phyloP scores from a whole-genome alignment of 805 yeast species.

The Teunomyces atbi region DNA sequence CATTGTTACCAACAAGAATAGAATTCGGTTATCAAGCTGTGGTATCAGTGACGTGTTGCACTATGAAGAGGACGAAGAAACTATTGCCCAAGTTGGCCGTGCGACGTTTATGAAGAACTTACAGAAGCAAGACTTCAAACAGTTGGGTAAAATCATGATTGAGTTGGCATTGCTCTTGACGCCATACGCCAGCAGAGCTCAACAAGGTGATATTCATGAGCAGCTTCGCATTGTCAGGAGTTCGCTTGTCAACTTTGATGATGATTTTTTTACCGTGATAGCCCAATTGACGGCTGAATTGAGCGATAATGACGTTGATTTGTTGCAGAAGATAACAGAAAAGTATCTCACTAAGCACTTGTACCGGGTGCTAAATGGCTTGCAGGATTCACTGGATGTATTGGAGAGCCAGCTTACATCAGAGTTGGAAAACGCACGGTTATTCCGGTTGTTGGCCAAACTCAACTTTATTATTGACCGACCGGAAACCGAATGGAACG shows the following conservation, averaged over 20 bases:
- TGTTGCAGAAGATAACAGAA: slow-evolving; percentile 22
- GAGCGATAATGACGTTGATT: slow-evolving; percentile 19
- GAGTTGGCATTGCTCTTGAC: slow-evolving; percentile 36
- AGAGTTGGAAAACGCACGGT: slow-evolving; percentile 85
- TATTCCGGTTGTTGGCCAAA: slow-evolving; percentile 80
- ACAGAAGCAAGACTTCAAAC: slow-evolving; percentile 55
- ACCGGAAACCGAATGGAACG: slow-evolving; percentile 68
- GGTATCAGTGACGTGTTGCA: slow-evolving; percentile 68
- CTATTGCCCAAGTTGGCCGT: slow-evolving; percentile 9
- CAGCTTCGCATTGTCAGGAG: slow-evolving; percentile 12
- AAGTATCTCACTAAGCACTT: slow-evolving; percentile 33
- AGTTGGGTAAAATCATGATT: slow-evolving; percentile 60
- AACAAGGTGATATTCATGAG: neutral
- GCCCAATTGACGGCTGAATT: slow-evolving; percentile 28
- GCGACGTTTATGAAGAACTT: slow-evolving; percentile 19
- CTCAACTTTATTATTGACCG: slow-evolving; percentile 74
- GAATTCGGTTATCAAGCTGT: slow-evolving; percentile 68
- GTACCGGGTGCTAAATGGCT: slow-evolving; percentile 46
- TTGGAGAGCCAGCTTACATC: slow-evolving; percentile 59
- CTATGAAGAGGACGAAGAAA: slow-evolving; percentile 31
- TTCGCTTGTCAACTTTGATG: slow-evolving; percentile 30
- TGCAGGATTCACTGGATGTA: slow-evolving; percentile 53
- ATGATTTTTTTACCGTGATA: slow-evolving; percentile 35
- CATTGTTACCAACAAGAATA: slow-evolving; percentile 66
- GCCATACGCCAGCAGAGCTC: neutral